A percentile compares a stretch with the other conserved stretches of the same genome.
Evolutionary conservation across 1,284 basidiomycete species (phyloP).

Genomic region (Neonothopanus nambi): DNA sequence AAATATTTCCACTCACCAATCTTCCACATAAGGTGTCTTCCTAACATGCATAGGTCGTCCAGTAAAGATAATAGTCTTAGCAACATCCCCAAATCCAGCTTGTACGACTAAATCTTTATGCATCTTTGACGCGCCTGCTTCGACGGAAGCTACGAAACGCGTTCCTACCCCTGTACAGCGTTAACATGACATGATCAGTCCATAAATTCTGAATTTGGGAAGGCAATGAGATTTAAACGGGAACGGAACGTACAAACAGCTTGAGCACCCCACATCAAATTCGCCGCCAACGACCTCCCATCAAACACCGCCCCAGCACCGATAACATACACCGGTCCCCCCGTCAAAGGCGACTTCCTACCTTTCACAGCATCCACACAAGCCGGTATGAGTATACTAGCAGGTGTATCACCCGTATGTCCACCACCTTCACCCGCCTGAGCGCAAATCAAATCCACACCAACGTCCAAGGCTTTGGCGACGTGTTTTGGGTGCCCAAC

Average conservation of each 20-base stretch:
- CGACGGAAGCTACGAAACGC: slow-evolving; percentile 82
- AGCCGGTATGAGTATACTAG: slow-evolving; percentile 80
- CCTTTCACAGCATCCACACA: slow-evolving; percentile 82
- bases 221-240: slow-evolving; percentile 3
- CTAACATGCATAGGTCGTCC: slow-evolving; percentile 86
- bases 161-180: slow-evolving; percentile 74
- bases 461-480: slow-evolving; percentile 73
- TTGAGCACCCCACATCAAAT: slow-evolving; percentile 82
- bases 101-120: slow-evolving; percentile 78
- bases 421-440: slow-evolving; percentile 89
- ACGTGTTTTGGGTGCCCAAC: slow-evolving; percentile 90
- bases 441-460: slow-evolving; percentile 87
- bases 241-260: slow-evolving; percentile 66
- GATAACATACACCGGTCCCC: slow-evolving; percentile 77
- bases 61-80: slow-evolving; percentile 82
- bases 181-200: neutral
- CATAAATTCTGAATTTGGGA: too few species aligned
- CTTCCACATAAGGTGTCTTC: slow-evolving; percentile 78
- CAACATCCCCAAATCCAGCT: slow-evolving; percentile 70
- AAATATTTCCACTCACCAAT: slow-evolving; percentile 52
- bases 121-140: slow-evolving; percentile 78
- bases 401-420: slow-evolving; percentile 68
- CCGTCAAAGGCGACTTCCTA: slow-evolving; percentile 74
- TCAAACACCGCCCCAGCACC: slow-evolving; percentile 88
- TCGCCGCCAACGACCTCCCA: slow-evolving; percentile 83